Conservation (phyloP, 129 eudicot genomes). For the Flaveria brownii region DNA sequence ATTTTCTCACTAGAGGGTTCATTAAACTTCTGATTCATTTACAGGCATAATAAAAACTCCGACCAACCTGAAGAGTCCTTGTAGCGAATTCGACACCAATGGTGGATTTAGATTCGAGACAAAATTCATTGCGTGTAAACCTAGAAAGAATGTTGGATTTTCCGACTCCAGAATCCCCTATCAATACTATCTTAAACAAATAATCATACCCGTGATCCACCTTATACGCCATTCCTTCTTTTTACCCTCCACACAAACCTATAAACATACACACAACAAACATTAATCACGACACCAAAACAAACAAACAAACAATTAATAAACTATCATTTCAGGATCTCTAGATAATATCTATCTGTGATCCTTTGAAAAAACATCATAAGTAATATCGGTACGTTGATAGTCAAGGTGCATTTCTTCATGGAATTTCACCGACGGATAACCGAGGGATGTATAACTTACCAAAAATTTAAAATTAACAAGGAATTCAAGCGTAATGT, state of each 20-base stretch:
- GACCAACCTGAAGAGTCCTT: slow-evolving; percentile 78
- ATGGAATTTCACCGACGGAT: too few relatives aligned
- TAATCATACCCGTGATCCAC: slow-evolving; percentile 93
- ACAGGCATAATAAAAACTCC: not conserved
- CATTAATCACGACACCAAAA: not conserved
- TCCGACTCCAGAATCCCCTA: slow-evolving; percentile 95
- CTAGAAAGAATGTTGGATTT: slow-evolving; percentile 89
- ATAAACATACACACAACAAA: not conserved
- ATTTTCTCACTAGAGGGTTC: not conserved
- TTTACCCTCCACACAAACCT: slow-evolving; percentile 33
- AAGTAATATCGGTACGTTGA: too few relatives aligned
- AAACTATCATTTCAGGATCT: slow-evolving; percentile 15
- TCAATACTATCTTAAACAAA: slow-evolving; percentile 77
- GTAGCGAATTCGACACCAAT: slow-evolving; percentile 97
- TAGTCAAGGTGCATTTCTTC: too few relatives aligned
- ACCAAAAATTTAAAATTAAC: too few relatives aligned
- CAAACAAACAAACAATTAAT: not conserved
- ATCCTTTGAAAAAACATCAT: too few relatives aligned
- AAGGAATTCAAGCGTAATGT: too few relatives aligned
- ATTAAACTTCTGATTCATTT: not conserved
- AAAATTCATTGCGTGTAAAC: slow-evolving; percentile 86
- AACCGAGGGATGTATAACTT: too few relatives aligned
- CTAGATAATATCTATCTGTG: too few relatives aligned
- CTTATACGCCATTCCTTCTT: slow-evolving; percentile 74
- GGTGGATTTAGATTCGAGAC: slow-evolving; percentile 92